Evolutionary conservation across 2,329 filamentous ascomycete species (phyloP).

Genomic region (Sporothrix globosa): DNA sequence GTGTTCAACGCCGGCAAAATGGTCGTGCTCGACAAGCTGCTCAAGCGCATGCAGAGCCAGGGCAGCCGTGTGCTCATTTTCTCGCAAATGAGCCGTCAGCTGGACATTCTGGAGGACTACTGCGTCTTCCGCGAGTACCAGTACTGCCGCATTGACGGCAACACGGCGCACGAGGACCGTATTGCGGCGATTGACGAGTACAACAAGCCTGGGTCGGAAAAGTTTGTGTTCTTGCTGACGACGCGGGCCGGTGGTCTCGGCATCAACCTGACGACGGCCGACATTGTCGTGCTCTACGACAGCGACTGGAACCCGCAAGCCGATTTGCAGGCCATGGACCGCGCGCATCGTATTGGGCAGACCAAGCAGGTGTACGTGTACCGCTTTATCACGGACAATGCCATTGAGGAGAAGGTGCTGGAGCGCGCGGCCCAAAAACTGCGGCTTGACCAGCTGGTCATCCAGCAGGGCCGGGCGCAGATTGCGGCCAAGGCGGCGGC

Average conservation of each 20-base stretch:
- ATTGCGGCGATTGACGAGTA: conserved; percentile 98
- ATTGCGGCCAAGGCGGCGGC: conserved; percentile 87
- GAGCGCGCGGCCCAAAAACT: conserved; percentile 96
- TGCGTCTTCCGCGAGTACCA: conserved; percentile 94
- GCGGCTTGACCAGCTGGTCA: conserved; percentile 93
- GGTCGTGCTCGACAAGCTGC: conserved; percentile 90
- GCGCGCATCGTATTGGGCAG: conserved; percentile 96
- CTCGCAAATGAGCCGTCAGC: conserved; percentile 96
- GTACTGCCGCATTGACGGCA: conserved; percentile 96
- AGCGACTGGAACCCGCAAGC: conserved; percentile 99
- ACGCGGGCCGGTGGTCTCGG: conserved; percentile 94
- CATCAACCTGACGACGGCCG: conserved; percentile 93
- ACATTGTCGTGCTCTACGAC: conserved; percentile 95
- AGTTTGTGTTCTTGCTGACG: conserved; percentile 93
- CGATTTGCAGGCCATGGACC: conserved; percentile 98
- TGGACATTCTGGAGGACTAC: conserved; percentile 98
- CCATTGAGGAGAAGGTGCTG: conserved; percentile 97
- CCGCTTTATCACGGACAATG: conserved; percentile 95
- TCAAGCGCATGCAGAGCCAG: conserved; percentile 79
- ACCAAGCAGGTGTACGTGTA: conserved; percentile 98
- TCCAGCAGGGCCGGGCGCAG: conserved; percentile 94
- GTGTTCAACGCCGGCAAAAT: conserved; percentile 95
- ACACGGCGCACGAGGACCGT: conserved; percentile 95
- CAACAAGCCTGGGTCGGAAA: conserved; percentile 93
- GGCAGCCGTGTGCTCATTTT: conserved; percentile 98